Evolutionary conservation across 139 green algal genomes (phyloP).

Genomic region (Prasinococcaceae sp.): DNA sequence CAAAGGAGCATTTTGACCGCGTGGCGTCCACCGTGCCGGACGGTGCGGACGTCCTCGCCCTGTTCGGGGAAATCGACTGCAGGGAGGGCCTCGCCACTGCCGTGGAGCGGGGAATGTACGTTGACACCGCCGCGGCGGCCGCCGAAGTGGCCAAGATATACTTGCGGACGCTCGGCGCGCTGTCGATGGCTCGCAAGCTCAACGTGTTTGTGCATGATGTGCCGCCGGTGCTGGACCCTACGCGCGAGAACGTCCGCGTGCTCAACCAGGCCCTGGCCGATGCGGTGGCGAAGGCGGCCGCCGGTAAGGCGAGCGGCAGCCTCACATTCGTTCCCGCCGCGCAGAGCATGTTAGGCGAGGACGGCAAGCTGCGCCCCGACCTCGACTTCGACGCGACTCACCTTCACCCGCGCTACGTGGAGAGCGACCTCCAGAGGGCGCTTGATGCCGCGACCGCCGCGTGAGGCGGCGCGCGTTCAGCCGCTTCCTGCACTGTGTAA

Average conservation of each 20-base stretch:
- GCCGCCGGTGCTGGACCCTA: not conserved
- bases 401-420: not conserved
- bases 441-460: too few species aligned
- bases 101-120: conserved; percentile 64
- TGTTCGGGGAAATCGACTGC: conserved; percentile 75
- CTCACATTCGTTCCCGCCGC: conserved; percentile 30
- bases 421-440: too few species aligned
- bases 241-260: conserved; percentile 28
- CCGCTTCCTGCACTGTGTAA: too few species aligned
- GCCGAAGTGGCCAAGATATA: not conserved
- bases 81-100: conserved; percentile 60
- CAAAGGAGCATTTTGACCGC: conserved; percentile 21
- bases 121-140: conserved; percentile 32
- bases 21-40: conserved; percentile 20
- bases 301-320: too few species aligned
- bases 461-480: too few species aligned
- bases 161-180: not conserved
- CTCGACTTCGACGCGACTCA: not conserved
- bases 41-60: conserved; percentile 36
- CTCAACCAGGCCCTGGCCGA: conserved; percentile 27
- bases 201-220: not conserved
- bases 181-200: not conserved
- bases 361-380: not conserved
- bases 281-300: conserved; percentile 7
- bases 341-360: not conserved